Evolutionary conservation across 1,284 basidiomycete species (phyloP).

Genomic region (Porogramme epimiltina): DNA sequence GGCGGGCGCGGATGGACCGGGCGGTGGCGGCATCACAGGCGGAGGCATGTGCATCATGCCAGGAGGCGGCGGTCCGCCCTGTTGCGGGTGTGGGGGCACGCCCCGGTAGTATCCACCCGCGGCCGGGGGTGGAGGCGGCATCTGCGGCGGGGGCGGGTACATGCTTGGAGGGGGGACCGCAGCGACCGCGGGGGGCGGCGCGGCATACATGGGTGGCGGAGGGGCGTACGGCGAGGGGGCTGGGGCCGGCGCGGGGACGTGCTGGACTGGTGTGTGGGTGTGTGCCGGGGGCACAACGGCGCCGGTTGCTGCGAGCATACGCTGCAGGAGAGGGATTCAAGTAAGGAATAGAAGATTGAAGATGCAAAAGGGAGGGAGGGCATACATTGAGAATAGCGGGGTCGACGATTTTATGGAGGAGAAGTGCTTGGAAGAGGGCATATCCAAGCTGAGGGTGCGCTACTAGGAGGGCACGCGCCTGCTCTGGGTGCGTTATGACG

Average conservation of each 20-base stretch:
- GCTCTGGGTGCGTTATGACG: slow-evolving; percentile 88
- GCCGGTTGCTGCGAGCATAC: slow-evolving; percentile 59
- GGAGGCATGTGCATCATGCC: slow-evolving; percentile 18
- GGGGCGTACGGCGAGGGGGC: slow-evolving; percentile 34
- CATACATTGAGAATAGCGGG: slow-evolving; percentile 75
- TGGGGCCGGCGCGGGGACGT: slow-evolving; percentile 25
- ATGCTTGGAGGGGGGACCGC: slow-evolving; percentile 26
- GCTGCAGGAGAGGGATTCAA: slow-evolving; percentile 34
- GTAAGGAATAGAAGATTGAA: not conserved
- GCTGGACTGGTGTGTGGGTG: slow-evolving; percentile 23
- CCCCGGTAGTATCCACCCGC: slow-evolving; percentile 43
- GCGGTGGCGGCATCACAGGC: slow-evolving; percentile 29
- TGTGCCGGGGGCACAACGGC: slow-evolving; percentile 28
- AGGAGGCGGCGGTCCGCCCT: slow-evolving; percentile 8
- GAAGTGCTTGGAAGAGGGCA: slow-evolving; percentile 93
- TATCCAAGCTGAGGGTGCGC: slow-evolving; percentile 94
- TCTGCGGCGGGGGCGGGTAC: slow-evolving; percentile 38
- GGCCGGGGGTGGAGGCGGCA: slow-evolving; percentile 26
- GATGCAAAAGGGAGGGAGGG: slow-evolving; percentile 4
- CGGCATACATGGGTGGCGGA: slow-evolving; percentile 18
- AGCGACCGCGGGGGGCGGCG: slow-evolving; percentile 20
- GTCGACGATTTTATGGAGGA: slow-evolving; percentile 95
- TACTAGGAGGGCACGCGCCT: slow-evolving; percentile 80
- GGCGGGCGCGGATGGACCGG: slow-evolving; percentile 10
- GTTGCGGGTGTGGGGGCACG: slow-evolving; percentile 26